Evolutionary conservation across 768 basidiomycete genomes (phyloP), one percentile per base, ranked within the genome.

Genomic region (Agrocybe praecox): DNA sequence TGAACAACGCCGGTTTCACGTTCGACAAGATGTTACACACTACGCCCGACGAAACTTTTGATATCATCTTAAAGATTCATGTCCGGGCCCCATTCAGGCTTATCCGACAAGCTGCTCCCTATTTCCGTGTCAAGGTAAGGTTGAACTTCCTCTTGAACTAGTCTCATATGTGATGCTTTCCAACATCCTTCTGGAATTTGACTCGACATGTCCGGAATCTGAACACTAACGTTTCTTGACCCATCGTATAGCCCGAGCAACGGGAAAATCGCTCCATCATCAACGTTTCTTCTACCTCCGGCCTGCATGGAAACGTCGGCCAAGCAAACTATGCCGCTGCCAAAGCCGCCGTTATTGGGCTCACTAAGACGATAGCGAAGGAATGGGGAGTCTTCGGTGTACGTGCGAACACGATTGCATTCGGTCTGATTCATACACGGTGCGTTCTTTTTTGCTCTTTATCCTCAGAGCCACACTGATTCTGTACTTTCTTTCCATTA

Each of bases 11-110:
- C 46, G 88, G 86, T 47, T 91, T 91, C 75, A 90, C 89, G 7
- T 90, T 81, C 63, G 89, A 92, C 80, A 89, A 87, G 71, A 94
- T 94, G 92, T 76, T 93, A 36, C 92, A 92, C 73, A 92, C 90
- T 6, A 92, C 87, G 57, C 86, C 89, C 2, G 92, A 94, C 72
- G 89, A 92, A 44, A 81, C 85, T 1, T 94, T 83, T 68, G 88
- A 92, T 59, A 79, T 94, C 62, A 94, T 94, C 65, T 77, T 89
- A 71, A 90, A 89, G 67, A 86, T 94, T 50, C 93, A 94, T 70
- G 88, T 92, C 64, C 85, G 89, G 49, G 90, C 92, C 2, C 93
- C 92, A 0, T 94, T 94, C 84, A 79, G 91, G 40, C 85, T 94
- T 63, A 78, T 94, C 57, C 84, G 92, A 50, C 88, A 90, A 56